Conservation (phyloP, 2,329 filamentous ascomycete genomes). For the Pseudopithomyces chartarum region DNA sequence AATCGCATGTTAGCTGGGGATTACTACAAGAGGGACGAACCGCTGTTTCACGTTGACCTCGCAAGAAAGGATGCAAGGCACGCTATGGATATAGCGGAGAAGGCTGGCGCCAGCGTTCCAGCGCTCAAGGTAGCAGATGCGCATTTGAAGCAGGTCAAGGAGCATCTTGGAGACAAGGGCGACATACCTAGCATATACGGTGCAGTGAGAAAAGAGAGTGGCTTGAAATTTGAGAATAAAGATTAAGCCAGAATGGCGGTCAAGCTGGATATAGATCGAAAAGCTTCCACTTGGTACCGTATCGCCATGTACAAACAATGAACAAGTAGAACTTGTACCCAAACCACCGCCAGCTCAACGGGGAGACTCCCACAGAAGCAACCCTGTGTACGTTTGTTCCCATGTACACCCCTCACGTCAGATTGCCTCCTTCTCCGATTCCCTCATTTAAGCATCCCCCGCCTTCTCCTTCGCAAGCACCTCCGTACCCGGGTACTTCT, state of each 20-base stretch:
- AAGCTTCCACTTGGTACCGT: background rate
- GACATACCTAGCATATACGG: constrained; percentile 87
- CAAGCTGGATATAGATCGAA: background rate
- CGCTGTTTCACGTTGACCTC: constrained; percentile 82
- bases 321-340: too few species aligned
- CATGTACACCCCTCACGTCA: too few species aligned
- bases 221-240: constrained; percentile 69
- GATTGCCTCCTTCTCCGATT: too few species aligned
- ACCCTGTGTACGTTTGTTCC: too few species aligned
- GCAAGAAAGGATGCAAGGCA: constrained; percentile 83
- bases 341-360: too few species aligned
- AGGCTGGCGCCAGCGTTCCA: constrained; percentile 65
- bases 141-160: constrained; percentile 70
- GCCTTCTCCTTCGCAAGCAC: too few species aligned
- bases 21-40: constrained; percentile 76
- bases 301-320: too few species aligned
- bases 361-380: too few species aligned
- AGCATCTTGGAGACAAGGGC: constrained; percentile 70
- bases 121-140: constrained; percentile 70
- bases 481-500: background rate
- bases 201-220: constrained; percentile 73
- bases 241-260: constrained; percentile 15
- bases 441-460: too few species aligned
- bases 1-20: constrained; percentile 75
- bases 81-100: constrained; percentile 69